A percentile compares a stretch with the other conserved stretches of the same genome.
Evolutionary conservation across 208 protist species (phyloP).

Genomic region (Endotrypanum monterogeii): DNA sequence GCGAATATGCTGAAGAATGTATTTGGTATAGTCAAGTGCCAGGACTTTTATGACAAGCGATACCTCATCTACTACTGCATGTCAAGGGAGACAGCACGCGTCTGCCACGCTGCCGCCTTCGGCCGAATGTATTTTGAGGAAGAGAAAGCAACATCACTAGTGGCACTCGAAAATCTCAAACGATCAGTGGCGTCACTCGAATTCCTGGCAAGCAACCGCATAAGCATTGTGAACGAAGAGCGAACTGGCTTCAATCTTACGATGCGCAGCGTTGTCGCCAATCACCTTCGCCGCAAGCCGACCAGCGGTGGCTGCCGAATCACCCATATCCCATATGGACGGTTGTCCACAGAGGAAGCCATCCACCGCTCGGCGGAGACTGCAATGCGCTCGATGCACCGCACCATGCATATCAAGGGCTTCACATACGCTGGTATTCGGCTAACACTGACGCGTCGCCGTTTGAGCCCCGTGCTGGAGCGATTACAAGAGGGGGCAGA

Average conservation of each 20-base stretch:
- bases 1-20: slow-evolving; percentile 49
- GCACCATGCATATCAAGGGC: not conserved
- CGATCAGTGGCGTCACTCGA: slow-evolving; percentile 5
- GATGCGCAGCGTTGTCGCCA: not conserved
- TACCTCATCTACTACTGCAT: slow-evolving; percentile 58
- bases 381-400: slow-evolving; percentile 8
- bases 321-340: slow-evolving; percentile 45
- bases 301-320: not conserved
- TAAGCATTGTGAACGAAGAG: slow-evolving; percentile 35
- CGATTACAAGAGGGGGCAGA: not conserved
- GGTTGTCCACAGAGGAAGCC: slow-evolving; percentile 55
- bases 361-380: slow-evolving; percentile 34
- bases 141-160: slow-evolving; percentile 40
- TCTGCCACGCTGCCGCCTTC: slow-evolving; percentile 44
- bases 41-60: slow-evolving; percentile 40
- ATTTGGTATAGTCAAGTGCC: slow-evolving; percentile 63
- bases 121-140: slow-evolving; percentile 55
- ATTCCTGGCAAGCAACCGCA: slow-evolving; percentile 38
- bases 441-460: not conserved
- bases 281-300: not conserved
- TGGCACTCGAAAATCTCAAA: slow-evolving; percentile 32
- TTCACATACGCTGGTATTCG: slow-evolving; percentile 1
- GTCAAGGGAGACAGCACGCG: slow-evolving; percentile 39
- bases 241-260: slow-evolving; percentile 13
- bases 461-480: not conserved